These are phyloP conservation scores for Macaranga tanarius DNA, from an alignment of 441 rosid species.

Conservation along the genomic window DNA sequence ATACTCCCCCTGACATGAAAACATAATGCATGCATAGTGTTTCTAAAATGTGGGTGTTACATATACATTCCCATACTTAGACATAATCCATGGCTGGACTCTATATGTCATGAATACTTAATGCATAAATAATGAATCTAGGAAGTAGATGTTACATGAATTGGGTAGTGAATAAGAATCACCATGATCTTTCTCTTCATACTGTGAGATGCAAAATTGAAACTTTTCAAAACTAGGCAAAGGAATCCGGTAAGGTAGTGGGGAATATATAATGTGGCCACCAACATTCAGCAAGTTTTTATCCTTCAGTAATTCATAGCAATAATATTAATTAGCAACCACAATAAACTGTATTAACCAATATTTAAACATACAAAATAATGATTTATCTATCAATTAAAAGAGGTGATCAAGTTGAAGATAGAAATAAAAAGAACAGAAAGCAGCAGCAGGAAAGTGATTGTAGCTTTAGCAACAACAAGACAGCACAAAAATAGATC, in stretches of 20 bases:
- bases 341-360: slow-evolving; percentile 22
- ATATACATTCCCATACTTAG: no score
- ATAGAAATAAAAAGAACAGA: not conserved
- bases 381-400: slow-evolving; percentile 14
- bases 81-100: no score
- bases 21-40: no score
- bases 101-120: no score
- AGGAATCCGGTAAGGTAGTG: slow-evolving; percentile 83
- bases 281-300: slow-evolving; percentile 79
- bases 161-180: no score
- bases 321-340: slow-evolving; percentile 30
- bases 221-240: slow-evolving; percentile 80
- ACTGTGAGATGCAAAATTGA: slow-evolving; percentile 82
- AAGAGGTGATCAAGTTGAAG: not conserved
- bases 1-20: no score
- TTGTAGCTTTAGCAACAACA: slow-evolving; percentile 3
- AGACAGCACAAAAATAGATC: not conserved
- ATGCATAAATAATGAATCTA: no score
- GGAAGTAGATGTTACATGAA: no score
- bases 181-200: slow-evolving; percentile 83
- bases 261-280: slow-evolving; percentile 86
- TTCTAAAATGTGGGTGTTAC: no score
- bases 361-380: slow-evolving; percentile 1
- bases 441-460: not conserved
- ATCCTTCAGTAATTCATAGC: slow-evolving; percentile 52